phyloP scores from a whole-genome alignment of 345 rosid species.

The Leavenworthia alabamica region DNA sequence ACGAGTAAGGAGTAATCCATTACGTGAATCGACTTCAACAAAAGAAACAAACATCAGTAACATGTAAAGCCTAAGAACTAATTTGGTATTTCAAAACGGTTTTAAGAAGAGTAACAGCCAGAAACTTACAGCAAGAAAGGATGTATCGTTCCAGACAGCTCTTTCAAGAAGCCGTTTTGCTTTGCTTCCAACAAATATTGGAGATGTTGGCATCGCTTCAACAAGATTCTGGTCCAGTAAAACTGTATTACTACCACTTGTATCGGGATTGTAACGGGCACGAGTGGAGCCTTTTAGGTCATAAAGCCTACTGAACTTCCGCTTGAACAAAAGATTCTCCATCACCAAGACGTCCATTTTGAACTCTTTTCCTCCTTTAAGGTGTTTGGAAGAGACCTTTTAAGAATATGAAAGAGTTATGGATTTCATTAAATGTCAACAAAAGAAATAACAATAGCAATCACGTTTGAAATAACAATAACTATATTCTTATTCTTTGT shows the following conservation, averaged over 20 bases:
- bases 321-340: conserved; percentile 89
- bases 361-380: conserved; percentile 86
- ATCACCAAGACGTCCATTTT: conserved; percentile 93
- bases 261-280: conserved; percentile 86
- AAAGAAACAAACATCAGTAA: conserved; percentile 26
- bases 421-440: background rate
- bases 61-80: conserved; percentile 1
- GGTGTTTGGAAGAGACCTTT: conserved; percentile 76
- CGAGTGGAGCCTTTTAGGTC: conserved; percentile 94
- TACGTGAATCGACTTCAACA: conserved; percentile 65
- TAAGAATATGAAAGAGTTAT: conserved; percentile 15
- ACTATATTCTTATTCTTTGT: conserved; percentile 15
- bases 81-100: no score
- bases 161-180: conserved; percentile 85
- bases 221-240: conserved; percentile 92
- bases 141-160: conserved; percentile 97
- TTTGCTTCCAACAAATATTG: conserved; percentile 87
- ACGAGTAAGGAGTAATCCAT: conserved; percentile 95
- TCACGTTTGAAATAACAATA: background rate
- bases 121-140: conserved; percentile 85
- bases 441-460: background rate
- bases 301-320: conserved; percentile 70
- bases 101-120: background rate
- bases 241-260: conserved; percentile 81
- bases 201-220: conserved; percentile 95